A percentile compares a stretch with the other conserved stretches of the same genome.
Evolutionary conservation across 352 stramenopile species (phyloP).

Genomic region (Globisporangium cederbergense): DNA sequence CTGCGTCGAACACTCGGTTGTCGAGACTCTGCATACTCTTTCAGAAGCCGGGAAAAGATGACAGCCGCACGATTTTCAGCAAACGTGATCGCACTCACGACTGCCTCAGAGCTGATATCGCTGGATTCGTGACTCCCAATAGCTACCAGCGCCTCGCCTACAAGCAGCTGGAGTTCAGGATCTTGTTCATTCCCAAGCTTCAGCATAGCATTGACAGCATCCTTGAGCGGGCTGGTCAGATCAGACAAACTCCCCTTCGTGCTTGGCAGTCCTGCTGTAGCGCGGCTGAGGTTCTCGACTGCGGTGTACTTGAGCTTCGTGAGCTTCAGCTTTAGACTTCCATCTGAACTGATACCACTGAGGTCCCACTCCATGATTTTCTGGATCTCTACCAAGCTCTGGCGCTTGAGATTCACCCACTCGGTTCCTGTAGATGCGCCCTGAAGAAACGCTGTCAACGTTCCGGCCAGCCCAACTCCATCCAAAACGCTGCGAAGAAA

Average conservation of each 20-base stretch:
- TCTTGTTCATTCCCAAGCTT: slow-evolving; percentile 24
- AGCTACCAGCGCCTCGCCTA: slow-evolving; percentile 52
- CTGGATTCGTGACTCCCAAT: slow-evolving; percentile 39
- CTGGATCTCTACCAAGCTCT: slow-evolving; percentile 26
- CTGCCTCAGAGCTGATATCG: slow-evolving; percentile 1
- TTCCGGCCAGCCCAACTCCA: slow-evolving; percentile 31
- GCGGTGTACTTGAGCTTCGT: slow-evolving; percentile 32
- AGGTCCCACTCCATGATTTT: slow-evolving; percentile 43
- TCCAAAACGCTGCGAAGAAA: slow-evolving; percentile 43
- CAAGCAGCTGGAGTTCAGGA: slow-evolving; percentile 46
- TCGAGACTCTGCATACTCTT: slow-evolving; percentile 33
- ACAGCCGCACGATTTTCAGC: slow-evolving; percentile 28
- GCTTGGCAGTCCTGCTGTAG: slow-evolving; percentile 26
- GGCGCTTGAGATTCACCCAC: slow-evolving; percentile 34
- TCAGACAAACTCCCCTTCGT: not conserved
- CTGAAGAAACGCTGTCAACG: slow-evolving; percentile 25
- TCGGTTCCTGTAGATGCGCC: slow-evolving; percentile 15
- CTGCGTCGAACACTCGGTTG: slow-evolving; percentile 47
- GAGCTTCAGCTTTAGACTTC: slow-evolving; percentile 40
- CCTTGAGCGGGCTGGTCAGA: slow-evolving; percentile 19
- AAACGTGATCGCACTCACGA: slow-evolving; percentile 1
- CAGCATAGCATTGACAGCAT: slow-evolving; percentile 23
- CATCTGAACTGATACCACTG: slow-evolving; percentile 33
- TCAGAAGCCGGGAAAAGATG: slow-evolving; percentile 41
- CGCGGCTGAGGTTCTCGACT: slow-evolving; percentile 37